Conservation (phyloP, 257 asterid genomes). For the Ilex asprella region DNA sequence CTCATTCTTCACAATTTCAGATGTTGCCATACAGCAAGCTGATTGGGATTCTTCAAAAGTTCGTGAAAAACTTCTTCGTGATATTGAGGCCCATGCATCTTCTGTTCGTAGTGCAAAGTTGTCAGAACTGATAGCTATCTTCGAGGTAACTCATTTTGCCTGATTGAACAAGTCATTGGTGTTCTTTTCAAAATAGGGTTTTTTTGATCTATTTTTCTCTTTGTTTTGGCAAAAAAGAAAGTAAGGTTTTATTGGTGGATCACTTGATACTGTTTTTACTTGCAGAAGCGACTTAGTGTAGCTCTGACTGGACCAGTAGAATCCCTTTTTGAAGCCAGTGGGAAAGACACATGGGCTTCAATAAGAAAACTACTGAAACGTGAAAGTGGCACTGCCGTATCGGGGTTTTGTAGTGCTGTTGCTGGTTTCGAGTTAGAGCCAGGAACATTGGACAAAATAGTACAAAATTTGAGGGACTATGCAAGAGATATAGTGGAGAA, state of each 20-base stretch:
- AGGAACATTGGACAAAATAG: slow-evolving; percentile 29
- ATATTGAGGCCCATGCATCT: slow-evolving; percentile 47
- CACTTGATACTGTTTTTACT: slow-evolving; percentile 6
- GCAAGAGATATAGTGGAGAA: slow-evolving; percentile 40
- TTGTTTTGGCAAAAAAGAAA: neutral
- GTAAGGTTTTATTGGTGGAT: neutral
- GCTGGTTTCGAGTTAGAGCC: slow-evolving; percentile 51
- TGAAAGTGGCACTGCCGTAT: slow-evolving; percentile 34
- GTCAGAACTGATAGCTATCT: slow-evolving; percentile 31
- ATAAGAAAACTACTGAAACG: slow-evolving; percentile 45
- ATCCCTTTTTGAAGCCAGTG: slow-evolving; percentile 48
- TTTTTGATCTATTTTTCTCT: neutral
- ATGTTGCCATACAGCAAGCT: slow-evolving; percentile 46
- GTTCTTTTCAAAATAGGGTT: neutral
- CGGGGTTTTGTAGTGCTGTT: slow-evolving; percentile 31
- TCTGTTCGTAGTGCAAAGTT: slow-evolving; percentile 37
- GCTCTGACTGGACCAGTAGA: slow-evolving; percentile 42
- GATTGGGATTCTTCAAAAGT: slow-evolving; percentile 53
- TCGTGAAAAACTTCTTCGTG: slow-evolving; percentile 48
- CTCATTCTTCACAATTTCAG: slow-evolving; percentile 25
- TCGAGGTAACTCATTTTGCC: slow-evolving; percentile 29
- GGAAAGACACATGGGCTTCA: slow-evolving; percentile 48
- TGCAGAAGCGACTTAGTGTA: slow-evolving; percentile 41
- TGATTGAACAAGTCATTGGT: no score
- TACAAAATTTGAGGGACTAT: slow-evolving; percentile 34